Evolutionary conservation across 2,329 filamentous ascomycete species (phyloP).

Genomic region (Hypoxylon sp.): DNA sequence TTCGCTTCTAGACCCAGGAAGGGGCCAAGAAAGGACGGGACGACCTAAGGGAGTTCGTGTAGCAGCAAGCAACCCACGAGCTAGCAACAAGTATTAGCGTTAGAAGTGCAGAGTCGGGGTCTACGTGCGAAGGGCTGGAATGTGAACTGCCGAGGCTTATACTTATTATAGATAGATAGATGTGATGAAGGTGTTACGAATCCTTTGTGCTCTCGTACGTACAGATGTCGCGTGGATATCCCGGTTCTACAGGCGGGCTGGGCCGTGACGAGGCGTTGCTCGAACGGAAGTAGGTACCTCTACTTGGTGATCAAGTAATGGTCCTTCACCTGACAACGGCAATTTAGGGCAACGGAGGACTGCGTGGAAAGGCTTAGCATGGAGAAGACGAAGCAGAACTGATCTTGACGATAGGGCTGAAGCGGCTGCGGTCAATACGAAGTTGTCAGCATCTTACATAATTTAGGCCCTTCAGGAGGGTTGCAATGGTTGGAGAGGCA

Average conservation of each 20-base stretch:
- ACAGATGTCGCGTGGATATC: conserved; percentile 17
- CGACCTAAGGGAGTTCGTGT: conserved; percentile 10
- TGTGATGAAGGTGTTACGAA: neutral
- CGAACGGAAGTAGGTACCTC: neutral
- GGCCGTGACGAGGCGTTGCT: conserved; percentile 14
- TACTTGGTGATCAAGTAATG: neutral
- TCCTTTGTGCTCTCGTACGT: conserved; percentile 5
- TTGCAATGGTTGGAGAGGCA: conserved; percentile 21
- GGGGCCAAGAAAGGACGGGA: conserved; percentile 5
- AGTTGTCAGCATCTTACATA: conserved; percentile 30
- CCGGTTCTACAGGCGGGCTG: conserved; percentile 15
- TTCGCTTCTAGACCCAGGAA: conserved; percentile 18
- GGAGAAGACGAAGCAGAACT: neutral
- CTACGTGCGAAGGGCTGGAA: conserved; percentile 12
- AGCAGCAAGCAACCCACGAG: conserved; percentile 18
- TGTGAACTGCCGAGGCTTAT: conserved; percentile 2
- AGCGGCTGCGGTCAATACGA: conserved; percentile 11
- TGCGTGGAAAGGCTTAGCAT: conserved; percentile 12
- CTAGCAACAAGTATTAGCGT: conserved; percentile 10
- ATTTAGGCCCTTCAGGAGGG: conserved; percentile 12
- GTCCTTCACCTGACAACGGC: conserved; percentile 6
- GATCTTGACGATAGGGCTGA: conserved; percentile 24
- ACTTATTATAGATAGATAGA: neutral
- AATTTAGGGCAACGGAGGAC: conserved; percentile 6
- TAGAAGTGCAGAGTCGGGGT: conserved; percentile 14